phyloP scores from a whole-genome alignment of 129 eudicot species.

The Logfia minima region DNA sequence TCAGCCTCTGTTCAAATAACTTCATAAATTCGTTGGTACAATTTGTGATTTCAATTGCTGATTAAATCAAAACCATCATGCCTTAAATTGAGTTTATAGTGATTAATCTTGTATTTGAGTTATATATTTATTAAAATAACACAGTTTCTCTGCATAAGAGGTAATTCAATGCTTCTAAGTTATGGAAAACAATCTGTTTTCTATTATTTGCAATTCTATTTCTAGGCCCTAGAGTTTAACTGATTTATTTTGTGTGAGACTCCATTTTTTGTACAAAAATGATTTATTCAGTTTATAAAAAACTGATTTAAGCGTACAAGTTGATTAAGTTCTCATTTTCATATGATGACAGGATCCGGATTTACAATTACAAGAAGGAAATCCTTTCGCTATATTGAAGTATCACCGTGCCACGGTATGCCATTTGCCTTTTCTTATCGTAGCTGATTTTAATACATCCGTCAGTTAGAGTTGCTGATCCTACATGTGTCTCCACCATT shows the following conservation, averaged over 20 bases:
- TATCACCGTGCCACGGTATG: constrained; percentile 70
- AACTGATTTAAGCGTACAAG: background rate
- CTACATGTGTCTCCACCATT: background rate
- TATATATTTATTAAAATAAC: background rate
- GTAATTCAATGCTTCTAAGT: background rate
- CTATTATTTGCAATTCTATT: background rate
- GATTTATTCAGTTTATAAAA: too few species aligned
- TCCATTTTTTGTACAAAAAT: background rate
- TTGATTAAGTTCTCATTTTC: background rate
- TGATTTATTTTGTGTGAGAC: background rate
- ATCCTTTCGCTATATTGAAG: constrained; percentile 76
- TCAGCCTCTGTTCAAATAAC: background rate
- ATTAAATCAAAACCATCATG: background rate
- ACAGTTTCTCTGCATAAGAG: background rate
- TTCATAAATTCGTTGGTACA: background rate
- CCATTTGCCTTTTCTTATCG: background rate
- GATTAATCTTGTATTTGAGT: too few species aligned
- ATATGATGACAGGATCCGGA: constrained; percentile 59
- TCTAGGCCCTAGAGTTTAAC: background rate
- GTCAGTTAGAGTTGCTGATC: background rate
- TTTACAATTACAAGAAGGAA: constrained; percentile 75
- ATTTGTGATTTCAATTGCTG: constrained; percentile 3
- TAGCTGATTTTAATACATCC: background rate
- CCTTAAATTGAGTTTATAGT: background rate
- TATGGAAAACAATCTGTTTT: background rate